Base-by-base conservation (phyloP, 1,284 basidiomycete species). In the Cutaneotrichosporon dermatis region DNA sequence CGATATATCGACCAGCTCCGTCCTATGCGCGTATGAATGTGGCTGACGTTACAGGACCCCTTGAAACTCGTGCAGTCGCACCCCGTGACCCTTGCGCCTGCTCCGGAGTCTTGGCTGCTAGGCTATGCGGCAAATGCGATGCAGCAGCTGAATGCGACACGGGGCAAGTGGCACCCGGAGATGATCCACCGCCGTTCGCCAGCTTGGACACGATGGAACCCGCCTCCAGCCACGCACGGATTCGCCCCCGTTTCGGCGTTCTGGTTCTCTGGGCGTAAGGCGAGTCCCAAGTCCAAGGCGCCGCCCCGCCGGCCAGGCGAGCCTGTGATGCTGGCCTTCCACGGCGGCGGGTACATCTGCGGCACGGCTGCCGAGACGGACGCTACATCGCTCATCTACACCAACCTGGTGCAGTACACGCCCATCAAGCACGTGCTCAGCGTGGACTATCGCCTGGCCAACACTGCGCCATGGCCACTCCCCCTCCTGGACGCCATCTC, bases 401-500 rank as follows among this genome's bases (percentile, higher is more conserved):
- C 73, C 57, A 53, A 59, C 16, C 59, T 76, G 5, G 70, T 74
- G 6, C 51, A 59, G 7, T 65, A 73, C 59, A 73, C 74, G 4
- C 70, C 73, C 2, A 64, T 76, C 15, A 67, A 69, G 25, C 73
- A 75, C 48, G 63, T 77, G 9, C 65, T 77, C 0, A 71, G 69
- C 1, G 68, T 75, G 43, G 75, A 76, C 54, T 75, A 74, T 48
- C 66, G 74, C 3, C 67, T 75, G 1, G 72, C 73, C 0, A 66
- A 69, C 1, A 58, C 53, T 1, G 68, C 65, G 6, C 74, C 85
- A 0, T 87, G 87, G 79, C 86, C 87, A 0, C 75, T 85, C 0
- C 85, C 85, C 13, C 78, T 88, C 1, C 69, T 87, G 4, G 86
- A 88, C 64, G 83, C 83, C 0, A 77, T 87, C 12, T 81, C 84